These are phyloP conservation scores for Boletus coccyginus DNA, from an alignment of 768 basidiomycete genomes.

Conservation along the genomic window DNA sequence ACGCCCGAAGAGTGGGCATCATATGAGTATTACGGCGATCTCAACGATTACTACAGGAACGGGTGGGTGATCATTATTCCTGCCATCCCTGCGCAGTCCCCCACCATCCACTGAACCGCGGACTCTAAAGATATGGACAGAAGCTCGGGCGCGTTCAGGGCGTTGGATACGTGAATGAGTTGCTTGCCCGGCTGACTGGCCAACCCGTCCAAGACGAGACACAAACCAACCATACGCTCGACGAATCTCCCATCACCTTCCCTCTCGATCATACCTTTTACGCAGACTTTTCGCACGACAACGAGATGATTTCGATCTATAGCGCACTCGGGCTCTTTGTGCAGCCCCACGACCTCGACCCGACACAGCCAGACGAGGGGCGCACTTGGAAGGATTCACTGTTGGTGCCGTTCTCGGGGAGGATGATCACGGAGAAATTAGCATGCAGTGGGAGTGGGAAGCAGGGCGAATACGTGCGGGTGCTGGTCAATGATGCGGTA, in stretches of 20 bases:
- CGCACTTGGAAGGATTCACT: constrained; percentile 51
- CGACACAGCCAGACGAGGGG: constrained; percentile 4
- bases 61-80: constrained; percentile 41
- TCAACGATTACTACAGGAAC: constrained; percentile 72
- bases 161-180: constrained; percentile 84
- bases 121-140: constrained; percentile 55
- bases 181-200: constrained; percentile 71
- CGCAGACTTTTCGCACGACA: constrained; percentile 84
- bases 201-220: constrained; percentile 63
- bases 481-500: constrained; percentile 71
- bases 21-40: constrained; percentile 65
- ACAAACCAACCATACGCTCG: constrained; percentile 74
- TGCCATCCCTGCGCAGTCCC: too few relatives aligned
- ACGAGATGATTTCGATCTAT: constrained; percentile 75
- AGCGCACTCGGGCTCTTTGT: constrained; percentile 51
- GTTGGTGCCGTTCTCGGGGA: constrained; percentile 69
- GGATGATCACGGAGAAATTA: constrained; percentile 71
- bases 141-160: constrained; percentile 70
- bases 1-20: constrained; percentile 52
- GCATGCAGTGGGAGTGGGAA: constrained; percentile 32
- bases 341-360: constrained; percentile 30
- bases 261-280: constrained; percentile 65
- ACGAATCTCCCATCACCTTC: constrained; percentile 61
- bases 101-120: not conserved
- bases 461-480: constrained; percentile 51